These are phyloP conservation scores for Aschersonia sp. DNA, from an alignment of 2,329 filamentous ascomycete genomes.

Conservation along the genomic window DNA sequence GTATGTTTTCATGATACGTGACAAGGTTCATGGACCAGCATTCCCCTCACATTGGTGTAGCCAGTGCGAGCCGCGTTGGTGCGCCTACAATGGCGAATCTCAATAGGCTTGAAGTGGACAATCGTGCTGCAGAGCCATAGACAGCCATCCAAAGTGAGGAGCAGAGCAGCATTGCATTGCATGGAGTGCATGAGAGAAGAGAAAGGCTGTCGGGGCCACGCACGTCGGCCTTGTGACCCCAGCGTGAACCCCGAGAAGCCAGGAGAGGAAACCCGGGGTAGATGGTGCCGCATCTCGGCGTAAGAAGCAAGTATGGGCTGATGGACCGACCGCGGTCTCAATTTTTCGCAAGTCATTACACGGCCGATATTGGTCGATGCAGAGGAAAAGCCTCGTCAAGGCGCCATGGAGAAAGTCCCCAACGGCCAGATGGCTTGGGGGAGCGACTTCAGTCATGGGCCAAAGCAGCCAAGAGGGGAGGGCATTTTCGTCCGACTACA, in stretches of 20 bases:
- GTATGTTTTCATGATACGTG: slow-evolving; percentile 2
- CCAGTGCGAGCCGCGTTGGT: slow-evolving; percentile 3
- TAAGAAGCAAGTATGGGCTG: no score
- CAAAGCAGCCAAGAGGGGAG: background rate
- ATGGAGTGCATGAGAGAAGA: slow-evolving; percentile 3
- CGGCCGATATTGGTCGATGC: no score
- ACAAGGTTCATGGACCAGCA: slow-evolving; percentile 2
- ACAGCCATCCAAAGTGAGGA: slow-evolving; percentile 1
- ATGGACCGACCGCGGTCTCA: no score
- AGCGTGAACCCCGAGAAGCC: background rate
- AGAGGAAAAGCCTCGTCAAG: background rate
- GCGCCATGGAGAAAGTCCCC: background rate
- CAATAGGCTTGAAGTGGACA: slow-evolving; percentile 4
- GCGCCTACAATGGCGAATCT: slow-evolving; percentile 1
- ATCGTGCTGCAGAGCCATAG: slow-evolving; percentile 6
- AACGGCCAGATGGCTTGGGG: background rate
- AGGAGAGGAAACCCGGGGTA: background rate
- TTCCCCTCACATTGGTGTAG: slow-evolving; percentile 4
- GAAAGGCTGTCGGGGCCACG: background rate
- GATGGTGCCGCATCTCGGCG: no score
- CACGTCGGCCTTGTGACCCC: background rate
- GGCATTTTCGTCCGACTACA: background rate
- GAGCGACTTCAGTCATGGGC: background rate
- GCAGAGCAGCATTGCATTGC: background rate
- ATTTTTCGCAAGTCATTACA: no score